Conservation (phyloP, 2,329 filamentous ascomycete genomes). For the Penicillium oxalicum region DNA sequence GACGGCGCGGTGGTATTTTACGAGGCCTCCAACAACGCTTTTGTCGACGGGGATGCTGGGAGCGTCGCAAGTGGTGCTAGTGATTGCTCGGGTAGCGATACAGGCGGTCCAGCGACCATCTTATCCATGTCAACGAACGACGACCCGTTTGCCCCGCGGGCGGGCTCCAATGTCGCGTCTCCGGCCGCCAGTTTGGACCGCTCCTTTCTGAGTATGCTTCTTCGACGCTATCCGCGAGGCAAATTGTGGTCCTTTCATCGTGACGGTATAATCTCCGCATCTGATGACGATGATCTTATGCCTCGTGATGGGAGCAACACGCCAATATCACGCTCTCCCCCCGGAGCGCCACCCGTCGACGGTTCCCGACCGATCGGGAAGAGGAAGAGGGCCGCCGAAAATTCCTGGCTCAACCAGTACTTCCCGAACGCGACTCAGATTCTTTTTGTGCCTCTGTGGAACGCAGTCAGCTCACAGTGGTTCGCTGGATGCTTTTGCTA, state of each 20-base stretch:
- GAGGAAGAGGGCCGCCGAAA: conserved; percentile 32
- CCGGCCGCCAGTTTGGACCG: conserved; percentile 29
- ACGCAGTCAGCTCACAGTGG: conserved; percentile 44
- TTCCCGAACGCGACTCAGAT: conserved; percentile 46
- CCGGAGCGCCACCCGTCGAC: conserved; percentile 8
- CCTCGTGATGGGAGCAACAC: conserved; percentile 11
- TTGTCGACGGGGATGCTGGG: conserved; percentile 24
- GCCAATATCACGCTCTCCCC: conserved; percentile 4
- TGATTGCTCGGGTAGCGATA: conserved; percentile 24
- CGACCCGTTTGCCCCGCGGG: conserved; percentile 30
- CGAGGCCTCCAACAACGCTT: conserved; percentile 26
- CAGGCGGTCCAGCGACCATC: conserved; percentile 26
- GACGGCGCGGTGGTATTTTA: conserved; percentile 45
- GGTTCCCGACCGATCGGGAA: conserved; percentile 19
- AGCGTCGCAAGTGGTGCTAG: conserved; percentile 5
- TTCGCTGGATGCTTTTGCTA: conserved; percentile 43
- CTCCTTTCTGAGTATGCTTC: conserved; percentile 29
- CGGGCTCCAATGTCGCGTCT: conserved; percentile 22
- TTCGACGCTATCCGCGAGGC: conserved; percentile 43
- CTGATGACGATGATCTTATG: conserved; percentile 41
- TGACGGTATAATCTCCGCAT: conserved; percentile 40
- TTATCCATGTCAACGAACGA: conserved; percentile 33
- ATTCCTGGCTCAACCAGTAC: conserved; percentile 36
- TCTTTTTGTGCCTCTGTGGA: conserved; percentile 49
- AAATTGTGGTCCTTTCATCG: conserved; percentile 46